phyloP scores from a whole-genome alignment of 176 grass and related monocot genomes.

The Canna indica region DNA sequence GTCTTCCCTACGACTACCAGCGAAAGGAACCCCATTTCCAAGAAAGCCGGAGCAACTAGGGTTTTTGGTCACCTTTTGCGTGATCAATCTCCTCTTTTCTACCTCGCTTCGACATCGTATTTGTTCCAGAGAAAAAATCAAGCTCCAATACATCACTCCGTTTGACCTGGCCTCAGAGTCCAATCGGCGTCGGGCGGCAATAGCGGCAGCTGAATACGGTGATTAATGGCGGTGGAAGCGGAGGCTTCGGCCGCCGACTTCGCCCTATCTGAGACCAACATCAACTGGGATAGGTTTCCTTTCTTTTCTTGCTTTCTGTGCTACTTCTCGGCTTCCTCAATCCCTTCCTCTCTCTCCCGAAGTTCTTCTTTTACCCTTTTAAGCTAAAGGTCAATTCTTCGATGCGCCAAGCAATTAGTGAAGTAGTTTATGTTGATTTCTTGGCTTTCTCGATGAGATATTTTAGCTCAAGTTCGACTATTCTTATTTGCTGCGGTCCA shows the following conservation, averaged over 20 bases:
- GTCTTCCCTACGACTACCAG: no score
- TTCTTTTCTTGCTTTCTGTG: not conserved
- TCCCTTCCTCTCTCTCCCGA: not conserved
- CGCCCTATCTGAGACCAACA: slow-evolving; percentile 70
- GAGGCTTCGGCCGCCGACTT: slow-evolving; percentile 41
- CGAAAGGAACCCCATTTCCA: not conserved
- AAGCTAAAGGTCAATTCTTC: not conserved
- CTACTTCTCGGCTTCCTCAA: not conserved
- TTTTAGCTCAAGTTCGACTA: no score
- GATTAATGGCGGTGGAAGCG: slow-evolving; percentile 31
- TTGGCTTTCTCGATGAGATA: no score
- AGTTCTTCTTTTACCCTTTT: not conserved
- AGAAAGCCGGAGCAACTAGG: not conserved
- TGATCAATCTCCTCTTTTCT: not conserved
- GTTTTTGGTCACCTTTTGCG: no score
- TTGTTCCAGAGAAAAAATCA: not conserved
- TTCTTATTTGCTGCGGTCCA: no score
- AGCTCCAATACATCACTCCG: not conserved
- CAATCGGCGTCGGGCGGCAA: not conserved
- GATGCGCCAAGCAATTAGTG: no score
- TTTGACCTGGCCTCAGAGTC: not conserved
- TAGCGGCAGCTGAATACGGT: slow-evolving; percentile 16
- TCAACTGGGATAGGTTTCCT: slow-evolving; percentile 81
- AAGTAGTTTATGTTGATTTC: not conserved
- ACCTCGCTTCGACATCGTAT: not conserved